Evolutionary conservation across 371 early-diverging fungal genomes (phyloP).

Genomic region (Mortierella sp.): DNA sequence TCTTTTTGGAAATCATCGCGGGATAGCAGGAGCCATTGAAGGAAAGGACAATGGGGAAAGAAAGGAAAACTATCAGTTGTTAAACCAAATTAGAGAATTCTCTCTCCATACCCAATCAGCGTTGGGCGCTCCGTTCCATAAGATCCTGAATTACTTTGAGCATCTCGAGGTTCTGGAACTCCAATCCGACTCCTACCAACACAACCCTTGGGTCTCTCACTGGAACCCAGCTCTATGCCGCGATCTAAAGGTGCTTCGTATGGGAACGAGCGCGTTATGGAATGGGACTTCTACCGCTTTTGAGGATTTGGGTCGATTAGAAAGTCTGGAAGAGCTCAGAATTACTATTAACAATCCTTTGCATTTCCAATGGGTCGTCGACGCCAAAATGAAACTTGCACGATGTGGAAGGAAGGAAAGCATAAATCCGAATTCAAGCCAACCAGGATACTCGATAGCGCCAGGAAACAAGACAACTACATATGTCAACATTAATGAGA

Average conservation of each 20-base stretch:
- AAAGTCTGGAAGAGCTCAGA: slow-evolving; percentile 33
- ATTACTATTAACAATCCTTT: background rate
- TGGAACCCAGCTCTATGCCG: slow-evolving; percentile 13
- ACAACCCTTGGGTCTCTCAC: slow-evolving; percentile 3
- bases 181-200: background rate
- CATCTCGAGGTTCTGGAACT: slow-evolving; percentile 36
- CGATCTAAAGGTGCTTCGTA: slow-evolving; percentile 24
- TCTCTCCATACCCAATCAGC: slow-evolving; percentile 13
- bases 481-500: background rate
- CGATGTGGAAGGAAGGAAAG: background rate
- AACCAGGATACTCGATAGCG: background rate
- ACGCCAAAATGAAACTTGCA: slow-evolving; percentile 9
- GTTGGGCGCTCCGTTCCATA: background rate
- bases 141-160: slow-evolving; percentile 21
- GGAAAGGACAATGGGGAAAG: background rate
- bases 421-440: background rate
- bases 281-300: background rate
- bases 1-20: slow-evolving; percentile 10
- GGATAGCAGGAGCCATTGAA: background rate
- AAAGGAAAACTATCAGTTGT: background rate
- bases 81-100: slow-evolving; percentile 24
- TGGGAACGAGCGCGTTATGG: background rate
- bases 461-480: background rate
- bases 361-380: slow-evolving; percentile 24
- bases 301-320: slow-evolving; percentile 19